phyloP scores from a whole-genome alignment of 1,139 yeast genomes.

The Blastobotrys buckinghamii region DNA sequence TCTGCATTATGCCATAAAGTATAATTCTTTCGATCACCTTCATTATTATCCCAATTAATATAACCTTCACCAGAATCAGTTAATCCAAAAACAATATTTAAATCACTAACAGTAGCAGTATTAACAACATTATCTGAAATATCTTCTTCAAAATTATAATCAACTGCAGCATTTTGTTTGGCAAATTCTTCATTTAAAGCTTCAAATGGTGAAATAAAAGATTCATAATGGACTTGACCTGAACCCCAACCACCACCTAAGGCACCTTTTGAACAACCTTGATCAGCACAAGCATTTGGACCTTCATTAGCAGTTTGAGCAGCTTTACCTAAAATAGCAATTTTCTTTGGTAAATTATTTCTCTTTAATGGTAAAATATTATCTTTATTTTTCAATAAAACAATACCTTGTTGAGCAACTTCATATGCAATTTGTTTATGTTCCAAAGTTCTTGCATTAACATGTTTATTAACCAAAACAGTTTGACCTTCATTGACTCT shows the following conservation, averaged over 20 bases:
- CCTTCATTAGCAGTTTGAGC: slow-evolving; percentile 11
- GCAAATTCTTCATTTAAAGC: slow-evolving; percentile 14
- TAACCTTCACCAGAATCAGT: slow-evolving; percentile 52
- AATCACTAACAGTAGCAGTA: slow-evolving; percentile 46
- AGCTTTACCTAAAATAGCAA: slow-evolving; percentile 9
- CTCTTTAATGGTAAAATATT: slow-evolving; percentile 45
- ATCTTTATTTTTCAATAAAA: slow-evolving; percentile 48
- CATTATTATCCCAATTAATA: slow-evolving; percentile 49
- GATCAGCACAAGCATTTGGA: slow-evolving; percentile 9
- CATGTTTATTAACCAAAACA: slow-evolving; percentile 50
- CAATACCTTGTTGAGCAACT: slow-evolving; percentile 54
- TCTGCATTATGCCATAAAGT: slow-evolving; percentile 61
- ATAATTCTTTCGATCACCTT: slow-evolving; percentile 51
- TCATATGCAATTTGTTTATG: slow-evolving; percentile 47
- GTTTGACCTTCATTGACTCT: slow-evolving; percentile 50
- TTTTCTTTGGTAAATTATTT: slow-evolving; percentile 6
- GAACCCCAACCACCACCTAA: slow-evolving; percentile 17
- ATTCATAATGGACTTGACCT: slow-evolving; percentile 10
- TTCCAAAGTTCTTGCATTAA: slow-evolving; percentile 46
- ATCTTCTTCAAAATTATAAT: slow-evolving; percentile 19
- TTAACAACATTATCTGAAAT: slow-evolving; percentile 19
- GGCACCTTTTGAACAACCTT: slow-evolving; percentile 13
- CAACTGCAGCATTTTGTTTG: slow-evolving; percentile 20
- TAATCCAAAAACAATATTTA: slow-evolving; percentile 48
- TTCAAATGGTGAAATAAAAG: slow-evolving; percentile 12